Evolutionary conservation across 768 basidiomycete genomes (phyloP).

Genomic region (Flagelloscypha sp.): DNA sequence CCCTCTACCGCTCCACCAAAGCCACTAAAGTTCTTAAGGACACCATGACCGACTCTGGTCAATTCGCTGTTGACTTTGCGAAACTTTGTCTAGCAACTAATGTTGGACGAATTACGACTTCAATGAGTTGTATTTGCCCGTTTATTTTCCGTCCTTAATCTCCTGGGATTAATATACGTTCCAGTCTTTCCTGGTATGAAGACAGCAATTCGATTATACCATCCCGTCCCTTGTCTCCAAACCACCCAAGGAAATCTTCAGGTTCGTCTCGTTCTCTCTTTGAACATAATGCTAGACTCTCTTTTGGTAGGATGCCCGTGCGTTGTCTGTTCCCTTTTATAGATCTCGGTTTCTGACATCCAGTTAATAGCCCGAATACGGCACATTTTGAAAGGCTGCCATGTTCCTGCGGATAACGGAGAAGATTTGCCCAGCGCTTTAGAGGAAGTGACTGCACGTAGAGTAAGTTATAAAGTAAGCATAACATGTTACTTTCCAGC

Average conservation of each 20-base stretch:
- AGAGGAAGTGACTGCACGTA: constrained; percentile 44
- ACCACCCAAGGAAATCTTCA: constrained; percentile 63
- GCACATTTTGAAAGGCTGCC: constrained; percentile 56
- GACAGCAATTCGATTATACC: constrained; percentile 68
- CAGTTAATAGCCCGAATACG: constrained; percentile 78
- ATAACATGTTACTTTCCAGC: neutral
- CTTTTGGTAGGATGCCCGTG: no score
- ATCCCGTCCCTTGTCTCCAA: constrained; percentile 68
- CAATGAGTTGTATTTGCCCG: constrained; percentile 58
- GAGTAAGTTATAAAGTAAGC: constrained; percentile 30
- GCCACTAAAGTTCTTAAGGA: constrained; percentile 65
- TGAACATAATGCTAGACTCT: no score
- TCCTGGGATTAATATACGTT: constrained; percentile 3
- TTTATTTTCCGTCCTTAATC: constrained; percentile 3
- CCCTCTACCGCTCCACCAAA: constrained; percentile 50
- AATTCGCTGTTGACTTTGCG: constrained; percentile 61
- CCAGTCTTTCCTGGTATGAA: constrained; percentile 77
- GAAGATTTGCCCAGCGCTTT: constrained; percentile 43
- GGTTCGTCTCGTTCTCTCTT: no score
- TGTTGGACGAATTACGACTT: constrained; percentile 75
- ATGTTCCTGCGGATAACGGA: constrained; percentile 37
- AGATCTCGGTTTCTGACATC: no score
- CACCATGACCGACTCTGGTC: constrained; percentile 53
- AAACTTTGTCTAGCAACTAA: constrained; percentile 70
- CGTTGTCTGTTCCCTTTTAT: no score